Evolutionary conservation across 2,329 filamentous ascomycete genomes (phyloP), one percentile per base, ranked within the genome.

Genomic region (Penicillium sp.): DNA sequence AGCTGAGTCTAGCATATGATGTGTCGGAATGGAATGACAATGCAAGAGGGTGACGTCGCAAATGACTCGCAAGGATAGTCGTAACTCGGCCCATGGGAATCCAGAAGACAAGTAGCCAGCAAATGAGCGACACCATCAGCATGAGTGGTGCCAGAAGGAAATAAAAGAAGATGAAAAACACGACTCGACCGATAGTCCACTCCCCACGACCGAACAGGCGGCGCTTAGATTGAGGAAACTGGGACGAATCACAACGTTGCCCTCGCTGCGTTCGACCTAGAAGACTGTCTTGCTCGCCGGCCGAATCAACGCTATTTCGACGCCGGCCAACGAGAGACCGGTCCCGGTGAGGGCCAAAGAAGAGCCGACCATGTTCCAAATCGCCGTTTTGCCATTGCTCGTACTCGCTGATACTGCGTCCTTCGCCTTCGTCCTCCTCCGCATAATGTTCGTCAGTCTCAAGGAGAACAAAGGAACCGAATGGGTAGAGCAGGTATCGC

Each of bases 331-430:
- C 81, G 48, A 97, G 86, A 6, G 92, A 95, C 49, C 90, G 85
- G 63, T 83, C 87, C 56, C 84, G 77, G 24, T 77, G 85, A 3
- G 94, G 94, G 0, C 94, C 95, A 71, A 99, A 99, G 79, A 99
- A 97, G 2, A 99, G 83, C 29, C 93, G 85, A 3, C 94, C 94
- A 71, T 97, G 92, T 74, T 99, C 94, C 29, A 99, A 83, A 68
- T 99, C 94, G 47, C 94, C 94, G 69, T 87, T 97, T 77, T 99
- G 94, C 94, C 94, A 99, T 75, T 96, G 92, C 73, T 99, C 94
- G 71, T 99, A 99, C 77, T 99, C 94, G 67, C 91, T 95, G 68
- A 99, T 97, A 77, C 92, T 97, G 68, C 94, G 87, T 18, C 94
- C 94, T 75, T 99, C 94, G 36, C 93, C 92, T 68, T 94, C 87